Evolutionary conservation across 352 stramenopile genomes (phyloP), one percentile per base, ranked within the genome.

Genomic region (Lagenidium sp.): DNA sequence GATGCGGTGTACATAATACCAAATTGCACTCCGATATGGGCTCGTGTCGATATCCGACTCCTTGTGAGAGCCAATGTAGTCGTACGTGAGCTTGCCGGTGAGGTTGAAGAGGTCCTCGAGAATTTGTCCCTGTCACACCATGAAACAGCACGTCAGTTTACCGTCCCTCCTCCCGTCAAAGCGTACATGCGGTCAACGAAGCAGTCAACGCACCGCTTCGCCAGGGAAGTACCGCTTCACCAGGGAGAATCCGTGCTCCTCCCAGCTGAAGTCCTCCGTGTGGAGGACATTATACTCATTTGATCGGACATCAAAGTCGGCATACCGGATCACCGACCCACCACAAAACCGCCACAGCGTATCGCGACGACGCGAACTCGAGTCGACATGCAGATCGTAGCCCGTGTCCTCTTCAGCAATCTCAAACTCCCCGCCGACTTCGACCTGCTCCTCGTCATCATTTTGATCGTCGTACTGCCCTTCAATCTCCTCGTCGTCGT

Each of bases 221-320:
- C 77, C 77, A 0, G 77, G 77, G 53, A 87, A 94, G 63, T 93
- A 94, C 5, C 79, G 68, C 38, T 76, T 79, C 24, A 94, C 73
- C 24, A 92, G 71, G 21, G 82, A 87, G 55, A 92, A 92, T 44
- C 79, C 87, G 47, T 94, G 82, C 52, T 94, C 79, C 41, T 88
- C 82, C 82, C 82, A 94, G 52, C 74, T 86, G 51, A 94, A 94
- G 47, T 94, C 82, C 40, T 94, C 79, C 15, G 82, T 92, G 47
- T 94, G 78, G 22, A 94, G 57, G 47, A 94, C 76, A 30, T 75
- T 70, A 44, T 94, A 91, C 28, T 84, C 70, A 32, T 67, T 47
- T 1, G 79, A 89, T 19, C 67, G 65, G n/a, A 93, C 77, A 55
- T 94, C 79, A 60, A 94, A 94, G 60, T 94, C 82, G 1, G 68